phyloP scores from a whole-genome alignment of 1,139 yeast species.

The Groenewaldozyma auringiensis region DNA sequence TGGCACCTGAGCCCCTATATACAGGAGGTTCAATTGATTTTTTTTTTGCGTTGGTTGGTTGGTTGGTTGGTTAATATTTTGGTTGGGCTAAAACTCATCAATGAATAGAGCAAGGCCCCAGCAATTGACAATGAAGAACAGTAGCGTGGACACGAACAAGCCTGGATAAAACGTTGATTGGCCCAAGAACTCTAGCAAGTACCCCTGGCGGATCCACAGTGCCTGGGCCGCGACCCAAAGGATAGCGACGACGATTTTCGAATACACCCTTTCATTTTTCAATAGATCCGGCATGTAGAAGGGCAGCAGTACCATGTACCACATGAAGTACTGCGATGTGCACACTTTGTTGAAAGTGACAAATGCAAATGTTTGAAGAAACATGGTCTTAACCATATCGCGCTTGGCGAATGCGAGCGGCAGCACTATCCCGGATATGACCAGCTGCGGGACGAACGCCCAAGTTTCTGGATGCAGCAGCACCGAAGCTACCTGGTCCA shows the following conservation, averaged over 20 bases:
- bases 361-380: conserved; percentile 85
- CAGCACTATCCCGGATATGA: conserved; percentile 49
- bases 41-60: too few relatives aligned
- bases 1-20: too few relatives aligned
- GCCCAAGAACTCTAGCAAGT: conserved; percentile 75
- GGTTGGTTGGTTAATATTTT: too few relatives aligned
- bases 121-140: conserved; percentile 63
- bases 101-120: conserved; percentile 44
- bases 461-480: conserved; percentile 14
- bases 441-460: conserved; percentile 81
- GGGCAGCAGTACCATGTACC: conserved; percentile 85
- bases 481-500: background rate
- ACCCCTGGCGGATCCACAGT: conserved; percentile 73
- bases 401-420: conserved; percentile 52
- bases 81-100: too few relatives aligned
- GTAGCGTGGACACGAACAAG: conserved; percentile 50
- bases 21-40: too few relatives aligned
- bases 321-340: conserved; percentile 82
- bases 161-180: conserved; percentile 54
- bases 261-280: conserved; percentile 15
- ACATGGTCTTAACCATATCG: conserved; percentile 56
- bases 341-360: conserved; percentile 90
- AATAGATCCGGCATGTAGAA: conserved; percentile 36
- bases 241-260: conserved; percentile 30
- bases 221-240: conserved; percentile 71